Evolutionary conservation across 768 basidiomycete genomes (phyloP).

Genomic region (Agrocybe chaxingu): DNA sequence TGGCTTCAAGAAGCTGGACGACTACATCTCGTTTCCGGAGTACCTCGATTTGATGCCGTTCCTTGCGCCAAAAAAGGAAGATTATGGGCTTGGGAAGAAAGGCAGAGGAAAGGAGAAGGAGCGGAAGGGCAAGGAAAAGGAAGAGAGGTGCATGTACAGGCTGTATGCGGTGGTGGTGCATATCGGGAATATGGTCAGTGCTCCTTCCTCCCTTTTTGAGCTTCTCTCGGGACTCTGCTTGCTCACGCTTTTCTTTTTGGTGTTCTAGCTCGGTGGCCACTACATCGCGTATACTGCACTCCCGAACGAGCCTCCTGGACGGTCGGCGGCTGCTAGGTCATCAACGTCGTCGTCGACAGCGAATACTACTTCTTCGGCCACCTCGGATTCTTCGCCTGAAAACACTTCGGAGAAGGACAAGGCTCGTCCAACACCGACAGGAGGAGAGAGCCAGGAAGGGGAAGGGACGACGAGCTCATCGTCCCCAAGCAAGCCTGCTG

Average conservation of each 20-base stretch:
- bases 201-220: not conserved
- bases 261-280: constrained; percentile 75
- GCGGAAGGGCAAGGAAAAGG: constrained; percentile 11
- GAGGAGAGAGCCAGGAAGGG: not conserved
- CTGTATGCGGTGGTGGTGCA: constrained; percentile 84
- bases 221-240: not conserved
- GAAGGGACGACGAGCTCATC: constrained; percentile 7
- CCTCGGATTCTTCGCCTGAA: not conserved
- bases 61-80: constrained; percentile 76
- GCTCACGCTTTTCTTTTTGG: constrained; percentile 11
- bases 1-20: constrained; percentile 87
- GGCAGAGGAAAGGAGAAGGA: constrained; percentile 10
- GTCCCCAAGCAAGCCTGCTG: constrained; percentile 17
- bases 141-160: constrained; percentile 39
- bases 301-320: constrained; percentile 31
- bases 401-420: not conserved
- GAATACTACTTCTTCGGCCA: not conserved
- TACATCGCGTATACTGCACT: constrained; percentile 85
- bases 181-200: constrained; percentile 79
- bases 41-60: constrained; percentile 82
- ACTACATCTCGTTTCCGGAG: constrained; percentile 89
- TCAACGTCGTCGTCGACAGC: not conserved
- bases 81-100: constrained; percentile 45
- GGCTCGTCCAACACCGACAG: not conserved
- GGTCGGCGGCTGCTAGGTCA: not conserved